Evolutionary conservation across 768 basidiomycete genomes (phyloP).

Genomic region (Phanerochaete carnosa): DNA sequence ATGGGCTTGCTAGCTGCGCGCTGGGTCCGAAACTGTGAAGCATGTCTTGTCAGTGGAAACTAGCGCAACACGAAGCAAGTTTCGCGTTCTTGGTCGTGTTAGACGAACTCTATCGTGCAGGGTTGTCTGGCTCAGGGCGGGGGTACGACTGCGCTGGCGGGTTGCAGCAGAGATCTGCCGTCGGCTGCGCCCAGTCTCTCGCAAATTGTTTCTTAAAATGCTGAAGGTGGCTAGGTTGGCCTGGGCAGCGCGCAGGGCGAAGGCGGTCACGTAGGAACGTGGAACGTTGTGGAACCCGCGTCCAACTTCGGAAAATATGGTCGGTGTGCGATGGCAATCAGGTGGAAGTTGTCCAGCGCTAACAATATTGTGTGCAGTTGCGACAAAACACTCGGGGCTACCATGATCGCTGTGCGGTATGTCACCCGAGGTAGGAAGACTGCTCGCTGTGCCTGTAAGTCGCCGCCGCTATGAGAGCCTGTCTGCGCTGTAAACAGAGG

Average conservation of each 20-base stretch:
- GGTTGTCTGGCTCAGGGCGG: background rate
- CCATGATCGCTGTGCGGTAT: background rate
- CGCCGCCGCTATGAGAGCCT: background rate
- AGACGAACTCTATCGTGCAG: background rate
- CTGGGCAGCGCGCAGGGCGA: background rate
- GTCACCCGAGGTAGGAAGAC: background rate
- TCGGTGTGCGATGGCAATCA: background rate
- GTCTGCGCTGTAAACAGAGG: background rate
- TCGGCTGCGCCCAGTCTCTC: background rate
- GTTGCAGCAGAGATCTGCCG: background rate
- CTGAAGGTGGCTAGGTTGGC: too few species aligned
- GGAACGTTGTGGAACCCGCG: too few species aligned
- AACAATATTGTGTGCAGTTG: background rate
- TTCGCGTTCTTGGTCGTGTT: background rate
- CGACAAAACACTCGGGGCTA: background rate
- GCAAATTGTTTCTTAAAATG: background rate
- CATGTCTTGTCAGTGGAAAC: background rate
- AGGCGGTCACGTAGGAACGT: background rate
- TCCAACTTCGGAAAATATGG: background rate
- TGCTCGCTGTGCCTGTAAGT: background rate
- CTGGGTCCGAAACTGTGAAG: too few species aligned
- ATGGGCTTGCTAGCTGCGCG: background rate
- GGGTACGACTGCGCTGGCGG: background rate
- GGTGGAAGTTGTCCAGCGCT: too few species aligned
- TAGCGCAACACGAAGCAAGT: background rate